phyloP scores from a whole-genome alignment of 176 grass and related monocot species.

The Alopecurus myosuroides region DNA sequence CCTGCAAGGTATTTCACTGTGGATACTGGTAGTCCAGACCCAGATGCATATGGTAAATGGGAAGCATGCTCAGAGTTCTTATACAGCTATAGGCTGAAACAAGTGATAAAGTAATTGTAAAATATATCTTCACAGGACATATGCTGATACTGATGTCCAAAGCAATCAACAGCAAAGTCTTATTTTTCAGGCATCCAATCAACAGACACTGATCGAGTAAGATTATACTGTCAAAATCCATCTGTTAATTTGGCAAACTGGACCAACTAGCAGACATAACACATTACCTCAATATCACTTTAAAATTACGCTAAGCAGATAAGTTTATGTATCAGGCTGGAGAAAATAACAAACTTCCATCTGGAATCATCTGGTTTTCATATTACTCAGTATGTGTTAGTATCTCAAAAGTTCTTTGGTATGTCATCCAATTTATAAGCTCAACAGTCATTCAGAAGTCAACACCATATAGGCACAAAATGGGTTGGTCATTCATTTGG shows the following conservation, averaged over 20 bases:
- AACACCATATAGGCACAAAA: background rate
- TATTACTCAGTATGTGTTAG: background rate
- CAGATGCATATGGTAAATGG: background rate
- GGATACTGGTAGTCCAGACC: background rate
- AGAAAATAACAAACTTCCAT: background rate
- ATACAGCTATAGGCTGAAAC: background rate
- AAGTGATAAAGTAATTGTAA: background rate
- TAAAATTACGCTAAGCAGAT: background rate
- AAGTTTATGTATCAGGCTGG: background rate
- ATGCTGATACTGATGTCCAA: background rate
- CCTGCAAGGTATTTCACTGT: background rate
- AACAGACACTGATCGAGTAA: background rate
- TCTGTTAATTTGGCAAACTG: background rate
- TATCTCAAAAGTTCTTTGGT: background rate
- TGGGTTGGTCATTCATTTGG: background rate
- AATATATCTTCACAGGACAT: background rate
- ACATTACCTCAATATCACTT: background rate
- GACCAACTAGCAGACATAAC: background rate
- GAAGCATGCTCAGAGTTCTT: background rate
- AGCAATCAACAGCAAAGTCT: background rate
- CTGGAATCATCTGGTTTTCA: background rate
- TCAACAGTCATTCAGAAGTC: background rate
- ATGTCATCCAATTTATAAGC: background rate
- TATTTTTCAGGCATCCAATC: no score
- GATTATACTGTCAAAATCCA: background rate